A percentile compares a stretch with the other conserved stretches of the same genome.
phyloP scores from a whole-genome alignment of 495 filamentous ascomycete genomes.

The Copromyces sp. region DNA sequence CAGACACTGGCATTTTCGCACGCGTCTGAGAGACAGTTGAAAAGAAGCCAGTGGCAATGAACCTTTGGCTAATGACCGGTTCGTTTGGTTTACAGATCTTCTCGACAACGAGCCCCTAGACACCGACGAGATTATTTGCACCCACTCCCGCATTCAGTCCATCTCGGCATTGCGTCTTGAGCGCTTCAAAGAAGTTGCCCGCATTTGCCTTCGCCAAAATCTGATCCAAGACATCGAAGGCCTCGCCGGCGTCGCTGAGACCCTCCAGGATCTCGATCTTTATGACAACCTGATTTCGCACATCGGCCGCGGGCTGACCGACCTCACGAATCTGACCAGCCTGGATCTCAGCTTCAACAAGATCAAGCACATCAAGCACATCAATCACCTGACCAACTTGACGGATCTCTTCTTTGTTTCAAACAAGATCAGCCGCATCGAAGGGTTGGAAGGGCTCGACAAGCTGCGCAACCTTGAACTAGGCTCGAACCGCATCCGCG shows the following conservation, averaged over 20 bases:
- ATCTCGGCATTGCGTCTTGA: slow-evolving; percentile 70
- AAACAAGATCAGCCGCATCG: slow-evolving; percentile 84
- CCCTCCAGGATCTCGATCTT: slow-evolving; percentile 76
- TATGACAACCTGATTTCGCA: slow-evolving; percentile 97
- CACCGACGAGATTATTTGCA: slow-evolving; percentile 76
- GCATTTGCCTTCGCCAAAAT: slow-evolving; percentile 92
- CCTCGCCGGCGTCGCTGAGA: slow-evolving; percentile 50
- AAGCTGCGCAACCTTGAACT: slow-evolving; percentile 77
- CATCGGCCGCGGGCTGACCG: slow-evolving; percentile 64
- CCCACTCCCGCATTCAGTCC: slow-evolving; percentile 73
- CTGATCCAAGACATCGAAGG: slow-evolving; percentile 68
- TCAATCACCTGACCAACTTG: slow-evolving; percentile 67
- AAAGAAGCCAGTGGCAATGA: neutral
- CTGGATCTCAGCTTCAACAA: slow-evolving; percentile 98
- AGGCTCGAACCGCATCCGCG: slow-evolving; percentile 81
- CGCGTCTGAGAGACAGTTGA: neutral
- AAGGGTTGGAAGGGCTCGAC: slow-evolving; percentile 65
- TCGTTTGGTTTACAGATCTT: slow-evolving; percentile 29
- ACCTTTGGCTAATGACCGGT: neutral
- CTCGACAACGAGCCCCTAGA: slow-evolving; percentile 42
- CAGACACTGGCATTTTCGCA: neutral
- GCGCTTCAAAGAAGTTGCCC: slow-evolving; percentile 66
- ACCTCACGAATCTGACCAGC: slow-evolving; percentile 59
- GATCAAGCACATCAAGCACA: slow-evolving; percentile 93
- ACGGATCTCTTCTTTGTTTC: slow-evolving; percentile 88